Evolutionary conservation across 2,329 filamentous ascomycete genomes (phyloP), one percentile per base, ranked within the genome.

Genomic region (Allantophomopsis lycopodina): DNA sequence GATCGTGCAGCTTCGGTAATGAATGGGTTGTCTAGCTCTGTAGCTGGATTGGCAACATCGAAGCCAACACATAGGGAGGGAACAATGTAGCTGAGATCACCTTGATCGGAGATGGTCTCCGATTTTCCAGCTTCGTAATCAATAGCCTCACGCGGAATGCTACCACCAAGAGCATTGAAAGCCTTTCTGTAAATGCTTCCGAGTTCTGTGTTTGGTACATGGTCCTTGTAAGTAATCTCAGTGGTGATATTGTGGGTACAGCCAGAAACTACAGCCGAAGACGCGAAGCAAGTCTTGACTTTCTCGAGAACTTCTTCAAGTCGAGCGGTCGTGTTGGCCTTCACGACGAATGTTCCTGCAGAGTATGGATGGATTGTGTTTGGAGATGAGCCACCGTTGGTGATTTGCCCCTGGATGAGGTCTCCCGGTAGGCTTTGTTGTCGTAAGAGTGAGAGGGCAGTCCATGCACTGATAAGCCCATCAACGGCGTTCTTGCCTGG

Each of bases 101-200:
- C 74, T 55, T 76, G 71, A 49, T 78, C 73, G 0, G 71, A 74
- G 46, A 68, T 73, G 4, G 71, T 71, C 48, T 60, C 63, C 14
- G 63, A 66, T 17, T 55, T 50, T 1, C 64, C 64, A 3, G 53
- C 48, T 7, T 62, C 52, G 38, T 61, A 54, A 41, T 68, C 66
- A 46, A 61, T 63, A 39, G 56, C 32, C 43, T 57, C 48, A 1
- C 44, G 44, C 0, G 58, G 53, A 46, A 61, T 63, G 39, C 56
- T 32, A 43, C 57, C 48, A 46, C 46, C 58, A 33, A 61, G 60
- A 28, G 35, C 48, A 51, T 63, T 70, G 58, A 55, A 71, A 53
- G 60, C 66, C 37, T 49, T 57, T 40, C 49, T 60, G 50, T 72
- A 67, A 2, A 64, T 59, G 4, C 48, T 43, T 1, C 60, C 71